Base-by-base conservation (phyloP, 2,329 filamentous ascomycete species). In the Aspergillus sp. region DNA sequence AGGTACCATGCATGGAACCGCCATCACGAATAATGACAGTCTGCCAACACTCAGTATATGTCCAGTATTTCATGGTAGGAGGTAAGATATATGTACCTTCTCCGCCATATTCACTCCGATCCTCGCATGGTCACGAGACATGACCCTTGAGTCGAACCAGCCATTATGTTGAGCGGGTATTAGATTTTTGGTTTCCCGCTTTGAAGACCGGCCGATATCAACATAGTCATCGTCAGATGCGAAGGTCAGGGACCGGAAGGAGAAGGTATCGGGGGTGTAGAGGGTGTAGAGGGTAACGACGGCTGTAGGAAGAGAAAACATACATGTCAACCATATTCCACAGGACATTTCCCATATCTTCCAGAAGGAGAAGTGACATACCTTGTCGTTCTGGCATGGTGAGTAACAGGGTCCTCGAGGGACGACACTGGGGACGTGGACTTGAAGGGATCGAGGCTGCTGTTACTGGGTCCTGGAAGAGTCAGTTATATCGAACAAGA, bases 1-100 rank as follows among this genome's bases (percentile, higher is more conserved):
- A 74, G 15, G 81, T 84, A 25, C 82, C 82, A 60, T 85, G 82
- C 74, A 82, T 82, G 7, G 81, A 84, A 30, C 72, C 74, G 15
- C 69, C 67, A 57, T 85, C 82, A 49, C 65, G 68, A 50, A 85
- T 68, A 45, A 68, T 74, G 41, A 82, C 63, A 42, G 58, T 50
- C 69, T 71, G 49, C 23, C 4, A 45, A 30, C 17, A 32, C 13
- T 35, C 10, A 22, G 19, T 15, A 45, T 12, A 43, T 27, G 17
- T 4, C 37, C 37, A 30, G 4, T 30, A 30, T 30, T 10, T 30
- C 25, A 30, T 30, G 25, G 25, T 30, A 12, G 25, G 25, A 12
- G 10, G 9, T 5, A 30, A 30, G 25, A 30, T 30, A 30, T 38
- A 43, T 52, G 39, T 54, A 69, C 68, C 53, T 64, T 57, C 22